Evolutionary conservation across 2,329 filamentous ascomycete species (phyloP).

Genomic region (Claviceps sp.): DNA sequence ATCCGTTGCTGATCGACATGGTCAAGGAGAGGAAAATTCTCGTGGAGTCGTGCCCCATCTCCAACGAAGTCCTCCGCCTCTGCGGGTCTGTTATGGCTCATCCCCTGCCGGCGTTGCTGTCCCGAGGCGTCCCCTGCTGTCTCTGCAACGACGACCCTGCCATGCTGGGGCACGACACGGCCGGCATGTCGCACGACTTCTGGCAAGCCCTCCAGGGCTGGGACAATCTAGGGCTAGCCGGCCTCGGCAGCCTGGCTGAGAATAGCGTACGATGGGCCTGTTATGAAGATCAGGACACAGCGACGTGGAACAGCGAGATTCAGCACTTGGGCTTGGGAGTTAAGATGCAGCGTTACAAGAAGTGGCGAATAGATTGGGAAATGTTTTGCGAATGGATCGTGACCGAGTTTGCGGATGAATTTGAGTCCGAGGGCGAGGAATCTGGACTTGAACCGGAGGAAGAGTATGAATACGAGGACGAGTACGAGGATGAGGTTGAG

Average conservation of each 20-base stretch:
- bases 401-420: conserved; percentile 59
- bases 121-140: conserved; percentile 70
- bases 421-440: conserved; percentile 19
- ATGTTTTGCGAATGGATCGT: conserved; percentile 85
- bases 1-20: conserved; percentile 78
- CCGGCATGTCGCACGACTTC: conserved; percentile 82
- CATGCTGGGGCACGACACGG: conserved; percentile 70
- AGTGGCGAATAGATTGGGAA: conserved; percentile 78
- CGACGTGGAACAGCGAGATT: conserved; percentile 61
- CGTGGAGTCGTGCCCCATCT: conserved; percentile 81
- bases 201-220: conserved; percentile 84
- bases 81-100: conserved; percentile 65
- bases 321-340: conserved; percentile 55
- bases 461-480: too few species aligned
- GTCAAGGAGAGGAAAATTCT: conserved; percentile 81
- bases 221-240: conserved; percentile 80
- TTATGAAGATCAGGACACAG: conserved; percentile 63
- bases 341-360: conserved; percentile 58
- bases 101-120: conserved; percentile 69
- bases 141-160: conserved; percentile 87
- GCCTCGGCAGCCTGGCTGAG: conserved; percentile 75
- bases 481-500: too few species aligned
- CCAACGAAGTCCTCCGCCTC: conserved; percentile 74
- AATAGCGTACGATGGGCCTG: conserved; percentile 86
- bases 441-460: not conserved